phyloP scores from a whole-genome alignment of 140 eudicot genomes.

The Cichorium intybus region DNA sequence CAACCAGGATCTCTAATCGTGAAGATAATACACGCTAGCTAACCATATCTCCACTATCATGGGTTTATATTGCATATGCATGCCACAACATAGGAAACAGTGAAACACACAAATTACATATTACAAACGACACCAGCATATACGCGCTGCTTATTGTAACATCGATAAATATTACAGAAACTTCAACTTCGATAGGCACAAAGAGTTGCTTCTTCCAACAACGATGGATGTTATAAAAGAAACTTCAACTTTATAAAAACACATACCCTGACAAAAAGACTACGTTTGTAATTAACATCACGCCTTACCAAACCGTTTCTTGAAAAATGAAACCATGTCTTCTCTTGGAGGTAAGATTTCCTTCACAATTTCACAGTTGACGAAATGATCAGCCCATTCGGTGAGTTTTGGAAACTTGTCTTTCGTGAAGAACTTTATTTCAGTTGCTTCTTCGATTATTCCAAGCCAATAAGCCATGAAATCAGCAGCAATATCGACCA shows the following conservation, averaged over 20 bases:
- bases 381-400: slow-evolving; percentile 24
- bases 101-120: neutral
- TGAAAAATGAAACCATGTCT: slow-evolving; percentile 5
- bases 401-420: slow-evolving; percentile 30
- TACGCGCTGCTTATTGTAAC: slow-evolving; percentile 1
- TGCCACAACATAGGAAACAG: neutral
- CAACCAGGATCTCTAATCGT: too few species aligned
- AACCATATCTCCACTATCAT: too few species aligned
- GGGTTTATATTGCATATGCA: too few species aligned
- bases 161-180: neutral
- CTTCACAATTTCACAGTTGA: slow-evolving; percentile 20
- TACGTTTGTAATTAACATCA: neutral
- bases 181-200: neutral
- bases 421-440: slow-evolving; percentile 8
- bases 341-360: slow-evolving; percentile 27
- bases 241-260: too few species aligned
- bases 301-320: slow-evolving; percentile 13
- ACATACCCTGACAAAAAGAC: neutral
- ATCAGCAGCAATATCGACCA: slow-evolving; percentile 31
- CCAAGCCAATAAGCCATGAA: slow-evolving; percentile 28
- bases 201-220: slow-evolving; percentile 4
- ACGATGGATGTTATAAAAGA: neutral
- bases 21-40: too few species aligned
- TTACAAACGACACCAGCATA: neutral
- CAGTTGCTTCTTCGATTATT: slow-evolving; percentile 29